Percentiles rank a stretch among this genome's conserved stretches.
Conservation (phyloP, 352 stramenopile genomes). For the Globisporangium barbulae region DNA sequence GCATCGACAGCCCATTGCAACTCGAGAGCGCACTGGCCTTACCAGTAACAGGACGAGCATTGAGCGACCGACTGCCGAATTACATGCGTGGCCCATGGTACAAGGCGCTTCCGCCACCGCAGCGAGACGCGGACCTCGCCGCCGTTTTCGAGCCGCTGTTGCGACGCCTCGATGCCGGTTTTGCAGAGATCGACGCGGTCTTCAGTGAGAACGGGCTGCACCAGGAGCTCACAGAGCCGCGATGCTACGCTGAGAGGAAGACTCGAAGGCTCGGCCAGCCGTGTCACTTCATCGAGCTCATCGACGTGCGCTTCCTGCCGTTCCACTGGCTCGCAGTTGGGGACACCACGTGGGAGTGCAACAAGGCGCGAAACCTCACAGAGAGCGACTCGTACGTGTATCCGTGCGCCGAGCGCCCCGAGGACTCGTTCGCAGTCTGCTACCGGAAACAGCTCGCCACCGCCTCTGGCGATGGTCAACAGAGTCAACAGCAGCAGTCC, state of each 20-base stretch:
- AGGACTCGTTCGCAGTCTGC: slow-evolving; percentile 7
- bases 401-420: neutral
- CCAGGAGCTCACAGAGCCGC: slow-evolving; percentile 8
- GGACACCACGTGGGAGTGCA: slow-evolving; percentile 3
- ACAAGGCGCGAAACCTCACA: neutral
- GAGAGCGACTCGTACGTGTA: neutral
- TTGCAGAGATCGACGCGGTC: slow-evolving; percentile 7
- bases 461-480: neutral
- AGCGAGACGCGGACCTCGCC: neutral
- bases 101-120: neutral
- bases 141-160: slow-evolving; percentile 7
- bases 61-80: neutral
- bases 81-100: neutral
- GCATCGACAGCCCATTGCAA: neutral
- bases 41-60: neutral
- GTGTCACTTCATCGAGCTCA: slow-evolving; percentile 9
- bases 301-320: slow-evolving; percentile 3
- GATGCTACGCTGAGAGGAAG: slow-evolving; percentile 11
- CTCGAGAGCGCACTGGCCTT: neutral
- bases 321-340: slow-evolving; percentile 3
- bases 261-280: neutral
- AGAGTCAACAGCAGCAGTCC: neutral
- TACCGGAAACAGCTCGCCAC: neutral
- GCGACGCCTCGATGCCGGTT: neutral
- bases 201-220: slow-evolving; percentile 13